phyloP scores from a whole-genome alignment of 2,329 filamentous ascomycete genomes.

The Ilyonectria robusta region DNA sequence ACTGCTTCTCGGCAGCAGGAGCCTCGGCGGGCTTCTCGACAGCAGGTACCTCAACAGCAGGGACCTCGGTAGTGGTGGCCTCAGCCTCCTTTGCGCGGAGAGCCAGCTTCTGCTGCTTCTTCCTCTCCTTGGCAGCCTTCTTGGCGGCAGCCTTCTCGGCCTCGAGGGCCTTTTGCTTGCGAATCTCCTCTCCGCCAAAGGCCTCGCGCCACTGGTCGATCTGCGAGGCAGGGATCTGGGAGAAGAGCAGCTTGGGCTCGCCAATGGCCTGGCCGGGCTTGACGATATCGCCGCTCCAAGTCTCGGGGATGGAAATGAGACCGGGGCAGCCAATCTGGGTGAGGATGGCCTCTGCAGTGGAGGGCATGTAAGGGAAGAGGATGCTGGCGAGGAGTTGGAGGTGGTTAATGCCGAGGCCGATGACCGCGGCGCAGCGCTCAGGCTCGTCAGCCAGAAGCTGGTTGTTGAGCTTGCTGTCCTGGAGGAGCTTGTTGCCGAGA shows the following conservation, averaged over 20 bases:
- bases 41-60: constrained; percentile 21
- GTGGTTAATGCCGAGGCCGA: constrained; percentile 87
- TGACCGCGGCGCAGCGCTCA: constrained; percentile 68
- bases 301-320: constrained; percentile 72
- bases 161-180: constrained; percentile 77
- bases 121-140: constrained; percentile 64
- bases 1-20: constrained; percentile 38
- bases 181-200: constrained; percentile 76
- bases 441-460: constrained; percentile 68
- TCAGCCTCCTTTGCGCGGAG: constrained; percentile 31
- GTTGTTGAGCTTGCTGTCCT: constrained; percentile 69
- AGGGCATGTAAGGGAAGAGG: constrained; percentile 87
- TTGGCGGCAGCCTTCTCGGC: constrained; percentile 66
- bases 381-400: constrained; percentile 86
- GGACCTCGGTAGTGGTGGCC: constrained; percentile 28
- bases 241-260: constrained; percentile 84
- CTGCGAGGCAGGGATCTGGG: constrained; percentile 85
- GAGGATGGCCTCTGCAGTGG: constrained; percentile 82
- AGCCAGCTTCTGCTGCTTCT: constrained; percentile 61
- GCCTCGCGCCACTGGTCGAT: constrained; percentile 85
- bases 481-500: constrained; percentile 64
- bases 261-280: constrained; percentile 85
- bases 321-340: constrained; percentile 76
- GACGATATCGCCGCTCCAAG: constrained; percentile 74
- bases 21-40: constrained; percentile 37